A percentile compares a stretch with the other conserved stretches of the same genome.
Evolutionary conservation across 345 rosid species (phyloP).

Genomic region (Rhizophora apiculata): DNA sequence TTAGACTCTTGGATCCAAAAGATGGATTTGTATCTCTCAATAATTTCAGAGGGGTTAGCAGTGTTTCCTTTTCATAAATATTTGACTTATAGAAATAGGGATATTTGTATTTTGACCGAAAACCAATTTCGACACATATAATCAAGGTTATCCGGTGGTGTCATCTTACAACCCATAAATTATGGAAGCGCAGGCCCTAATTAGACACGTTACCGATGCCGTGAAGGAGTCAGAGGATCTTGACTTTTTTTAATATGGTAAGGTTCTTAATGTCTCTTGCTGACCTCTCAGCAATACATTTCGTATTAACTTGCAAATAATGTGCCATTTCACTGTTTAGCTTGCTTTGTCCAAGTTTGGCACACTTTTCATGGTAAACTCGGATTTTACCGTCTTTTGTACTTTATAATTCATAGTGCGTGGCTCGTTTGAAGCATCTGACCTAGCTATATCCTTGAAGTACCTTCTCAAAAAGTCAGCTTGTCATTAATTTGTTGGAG

Average conservation of each 20-base stretch:
- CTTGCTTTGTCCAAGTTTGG: no score
- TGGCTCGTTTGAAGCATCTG: no score
- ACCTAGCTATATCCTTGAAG: no score
- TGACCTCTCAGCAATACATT: background rate
- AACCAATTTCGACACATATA: no score
- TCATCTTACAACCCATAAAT: constrained; percentile 3
- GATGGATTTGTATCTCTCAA: constrained; percentile 64
- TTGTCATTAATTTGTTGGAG: no score
- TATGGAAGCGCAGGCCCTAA: constrained; percentile 55
- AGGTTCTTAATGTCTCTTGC: constrained; percentile 1
- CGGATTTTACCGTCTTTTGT: no score
- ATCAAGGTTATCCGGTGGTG: background rate
- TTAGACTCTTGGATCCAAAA: constrained; percentile 75
- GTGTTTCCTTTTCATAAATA: constrained; percentile 1
- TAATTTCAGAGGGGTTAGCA: constrained; percentile 66
- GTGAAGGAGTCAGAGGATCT: constrained; percentile 69
- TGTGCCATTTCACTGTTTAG: no score
- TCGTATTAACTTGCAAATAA: no score
- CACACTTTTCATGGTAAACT: no score
- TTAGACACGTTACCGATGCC: constrained; percentile 67
- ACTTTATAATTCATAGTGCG: no score
- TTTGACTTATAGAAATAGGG: background rate
- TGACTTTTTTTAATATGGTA: constrained; percentile 69
- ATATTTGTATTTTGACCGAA: background rate
- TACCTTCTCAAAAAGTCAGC: no score